Conservation (phyloP, 169 alveolate genomes). For the Plasmodium chabaudi region DNA sequence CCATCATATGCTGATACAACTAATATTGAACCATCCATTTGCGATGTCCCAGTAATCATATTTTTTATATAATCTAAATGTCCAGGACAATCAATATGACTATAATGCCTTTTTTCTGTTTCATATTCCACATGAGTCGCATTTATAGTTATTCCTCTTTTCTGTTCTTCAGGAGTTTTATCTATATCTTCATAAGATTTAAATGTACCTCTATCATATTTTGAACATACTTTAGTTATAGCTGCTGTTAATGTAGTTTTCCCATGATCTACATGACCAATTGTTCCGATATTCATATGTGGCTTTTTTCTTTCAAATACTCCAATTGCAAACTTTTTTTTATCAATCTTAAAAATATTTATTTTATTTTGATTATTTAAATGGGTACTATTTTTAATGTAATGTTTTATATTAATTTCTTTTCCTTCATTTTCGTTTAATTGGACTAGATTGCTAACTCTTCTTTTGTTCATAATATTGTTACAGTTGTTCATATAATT, state of each 20-base stretch:
- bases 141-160: constrained; percentile 95
- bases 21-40: constrained; percentile 96
- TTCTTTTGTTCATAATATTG: no score
- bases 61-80: constrained; percentile 97
- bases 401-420: no score
- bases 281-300: constrained; percentile 96
- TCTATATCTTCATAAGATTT: constrained; percentile 87
- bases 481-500: no score
- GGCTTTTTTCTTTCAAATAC: constrained; percentile 93
- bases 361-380: no score
- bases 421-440: no score
- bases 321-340: constrained; percentile 82
- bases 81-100: constrained; percentile 98
- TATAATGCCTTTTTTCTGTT: constrained; percentile 93
- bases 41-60: constrained; percentile 97
- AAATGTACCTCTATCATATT: constrained; percentile 80
- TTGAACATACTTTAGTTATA: constrained; percentile 90
- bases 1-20: constrained; percentile 97
- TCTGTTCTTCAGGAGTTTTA: constrained; percentile 96
- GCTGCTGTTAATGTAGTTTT: constrained; percentile 97
- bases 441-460: no score
- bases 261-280: constrained; percentile 98
- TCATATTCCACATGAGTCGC: constrained; percentile 93
- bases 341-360: background rate
- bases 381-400: no score